Conservation (phyloP, 768 basidiomycete genomes). For the Lactifluus piperatus region DNA sequence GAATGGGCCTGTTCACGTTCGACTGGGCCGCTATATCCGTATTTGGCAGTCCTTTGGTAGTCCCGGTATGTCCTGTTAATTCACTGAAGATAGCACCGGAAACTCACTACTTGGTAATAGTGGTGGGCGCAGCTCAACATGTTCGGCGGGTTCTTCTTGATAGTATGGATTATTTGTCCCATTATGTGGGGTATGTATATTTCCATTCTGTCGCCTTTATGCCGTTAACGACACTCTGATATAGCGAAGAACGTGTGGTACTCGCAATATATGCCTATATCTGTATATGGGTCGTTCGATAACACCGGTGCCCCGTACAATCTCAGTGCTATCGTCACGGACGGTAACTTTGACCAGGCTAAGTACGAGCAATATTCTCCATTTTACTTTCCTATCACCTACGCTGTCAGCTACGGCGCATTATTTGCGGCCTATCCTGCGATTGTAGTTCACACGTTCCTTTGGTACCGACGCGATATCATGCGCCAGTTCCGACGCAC, state of each 20-base stretch:
- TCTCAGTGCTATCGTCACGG: slow-evolving; percentile 46
- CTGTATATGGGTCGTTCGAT: slow-evolving; percentile 55
- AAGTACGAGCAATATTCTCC: slow-evolving; percentile 68
- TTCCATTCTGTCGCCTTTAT: not conserved
- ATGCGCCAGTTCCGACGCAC: slow-evolving; percentile 56
- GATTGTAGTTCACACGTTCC: slow-evolving; percentile 67
- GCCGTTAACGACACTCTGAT: slow-evolving; percentile 1
- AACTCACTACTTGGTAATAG: slow-evolving; percentile 29
- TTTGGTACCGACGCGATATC: slow-evolving; percentile 84
- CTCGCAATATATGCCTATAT: slow-evolving; percentile 67
- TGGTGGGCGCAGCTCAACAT: slow-evolving; percentile 85
- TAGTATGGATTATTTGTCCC: slow-evolving; percentile 70
- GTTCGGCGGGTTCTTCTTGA: slow-evolving; percentile 50
- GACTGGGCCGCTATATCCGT: slow-evolving; percentile 81
- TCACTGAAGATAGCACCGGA: not conserved
- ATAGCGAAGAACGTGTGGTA: slow-evolving; percentile 66
- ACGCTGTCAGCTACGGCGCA: slow-evolving; percentile 61
- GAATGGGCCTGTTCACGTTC: slow-evolving; percentile 76
- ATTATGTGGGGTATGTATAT: slow-evolving; percentile 45
- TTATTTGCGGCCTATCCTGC: slow-evolving; percentile 70
- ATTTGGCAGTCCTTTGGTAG: slow-evolving; percentile 68
- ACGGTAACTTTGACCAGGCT: slow-evolving; percentile 53
- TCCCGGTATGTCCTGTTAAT: slow-evolving; percentile 49
- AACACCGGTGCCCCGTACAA: slow-evolving; percentile 68
- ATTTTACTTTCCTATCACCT: slow-evolving; percentile 56